Percentiles rank a stretch among this genome's conserved stretches.
Evolutionary conservation across 1,284 basidiomycete species (phyloP).

Genomic region (Ustilago cynodontis): DNA sequence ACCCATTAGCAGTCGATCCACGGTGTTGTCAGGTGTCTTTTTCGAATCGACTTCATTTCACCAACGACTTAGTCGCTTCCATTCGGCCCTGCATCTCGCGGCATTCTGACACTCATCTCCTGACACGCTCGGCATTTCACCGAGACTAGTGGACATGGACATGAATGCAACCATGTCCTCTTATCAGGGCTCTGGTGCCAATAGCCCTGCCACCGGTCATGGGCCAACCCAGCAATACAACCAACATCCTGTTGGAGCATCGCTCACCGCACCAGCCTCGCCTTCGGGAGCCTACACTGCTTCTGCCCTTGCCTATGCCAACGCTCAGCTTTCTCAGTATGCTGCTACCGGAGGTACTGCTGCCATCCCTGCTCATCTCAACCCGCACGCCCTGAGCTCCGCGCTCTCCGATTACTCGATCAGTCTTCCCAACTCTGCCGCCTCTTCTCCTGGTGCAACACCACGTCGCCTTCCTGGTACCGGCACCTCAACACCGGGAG

Average conservation of each 20-base stretch:
- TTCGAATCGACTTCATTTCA: background rate
- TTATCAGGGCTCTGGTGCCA: conserved; percentile 53
- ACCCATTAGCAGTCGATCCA: background rate
- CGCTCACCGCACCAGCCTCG: conserved; percentile 46
- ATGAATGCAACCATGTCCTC: conserved; percentile 55
- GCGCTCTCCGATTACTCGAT: conserved; percentile 58
- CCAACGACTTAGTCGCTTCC: background rate
- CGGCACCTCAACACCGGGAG: conserved; percentile 46
- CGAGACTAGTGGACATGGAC: conserved; percentile 42
- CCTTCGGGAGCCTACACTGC: conserved; percentile 49
- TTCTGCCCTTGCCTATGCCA: conserved; percentile 59
- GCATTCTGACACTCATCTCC: background rate
- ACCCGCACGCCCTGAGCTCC: conserved; percentile 56
- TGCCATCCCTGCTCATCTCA: conserved; percentile 54
- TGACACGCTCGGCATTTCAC: conserved; percentile 13
- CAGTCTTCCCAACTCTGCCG: conserved; percentile 55
- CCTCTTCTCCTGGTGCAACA: conserved; percentile 57
- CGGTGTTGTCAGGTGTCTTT: background rate
- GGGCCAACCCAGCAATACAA: conserved; percentile 19
- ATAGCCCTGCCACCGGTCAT: conserved; percentile 45
- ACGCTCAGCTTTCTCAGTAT: conserved; percentile 61
- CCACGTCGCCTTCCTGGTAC: conserved; percentile 51
- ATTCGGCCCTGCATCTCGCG: background rate
- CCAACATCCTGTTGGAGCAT: conserved; percentile 32
- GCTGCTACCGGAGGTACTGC: conserved; percentile 46